Base-by-base conservation (phyloP, 2,329 filamentous ascomycete genomes). In the Tolypocladium amazonense region DNA sequence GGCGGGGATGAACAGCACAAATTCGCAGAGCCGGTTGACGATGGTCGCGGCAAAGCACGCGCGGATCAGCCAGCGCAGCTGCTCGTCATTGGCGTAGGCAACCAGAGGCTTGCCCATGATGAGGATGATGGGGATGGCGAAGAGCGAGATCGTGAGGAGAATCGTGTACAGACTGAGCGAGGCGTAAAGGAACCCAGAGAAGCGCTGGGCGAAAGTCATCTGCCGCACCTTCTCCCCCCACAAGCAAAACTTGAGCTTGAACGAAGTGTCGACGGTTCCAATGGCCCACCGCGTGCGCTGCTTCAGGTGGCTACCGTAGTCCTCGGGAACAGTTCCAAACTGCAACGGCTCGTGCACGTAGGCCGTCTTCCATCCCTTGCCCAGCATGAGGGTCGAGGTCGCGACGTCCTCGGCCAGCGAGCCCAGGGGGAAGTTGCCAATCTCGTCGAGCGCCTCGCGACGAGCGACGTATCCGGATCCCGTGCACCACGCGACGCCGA, bases 401-500 rank as follows among this genome's bases (percentile, higher is more conserved):
- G 77, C 79, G 2, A 84, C 79, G 66, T 88, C 85, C 67, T 88
- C 85, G 5, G 82, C 79, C 9, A 87, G 71, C 5, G 81, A 84
- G 18, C 79, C 82, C 1, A 81, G 76, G 0, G 84, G 84, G 63
- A 85, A 87, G 64, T 84, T 82, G 64, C 83, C 84, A 61, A 87
- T 85, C 25, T 81, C 76, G 23, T 84, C 80, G 4, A 88, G 73
- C 7, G 85, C 84, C 58, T 77, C 71, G n/a, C 84, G 81, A 4
- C 84, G 81, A 35, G 80, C 77, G 5, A 83, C 72, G 63, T 85
- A 87, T 8, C 85, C 85, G 6, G 84, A 86, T 5, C 85, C 84
- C n/a, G 81, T 84, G 65, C 83, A 86, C 79, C 83, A 84, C n/a
- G 83, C 83, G 5, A 83, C 80, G 56, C 79, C 76, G 53, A 79